A percentile compares a stretch with the other conserved stretches of the same genome.
Conservation (phyloP, 768 basidiomycete genomes). For the Kwoniella shandongensis region DNA sequence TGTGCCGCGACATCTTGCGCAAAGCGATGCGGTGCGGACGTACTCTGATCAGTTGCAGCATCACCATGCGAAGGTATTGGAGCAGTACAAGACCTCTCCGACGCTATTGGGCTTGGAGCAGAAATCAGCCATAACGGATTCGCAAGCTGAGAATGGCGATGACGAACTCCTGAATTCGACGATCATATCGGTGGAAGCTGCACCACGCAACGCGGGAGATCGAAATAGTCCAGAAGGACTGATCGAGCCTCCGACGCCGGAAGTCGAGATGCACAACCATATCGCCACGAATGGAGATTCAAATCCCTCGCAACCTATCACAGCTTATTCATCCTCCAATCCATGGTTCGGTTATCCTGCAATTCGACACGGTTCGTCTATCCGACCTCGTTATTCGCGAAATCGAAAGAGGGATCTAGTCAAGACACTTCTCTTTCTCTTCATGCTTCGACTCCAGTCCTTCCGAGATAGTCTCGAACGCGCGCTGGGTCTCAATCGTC, state of each 20-base stretch:
- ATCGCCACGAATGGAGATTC: background rate
- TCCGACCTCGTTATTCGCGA: constrained; percentile 42
- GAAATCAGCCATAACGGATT: no score
- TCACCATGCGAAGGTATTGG: constrained; percentile 43
- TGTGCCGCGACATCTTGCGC: constrained; percentile 1
- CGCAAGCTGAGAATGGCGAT: no score
- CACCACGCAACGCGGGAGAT: background rate
- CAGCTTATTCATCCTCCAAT: constrained; percentile 31
- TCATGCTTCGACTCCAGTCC: constrained; percentile 44
- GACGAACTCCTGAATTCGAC: no score
- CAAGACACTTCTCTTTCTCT: constrained; percentile 50
- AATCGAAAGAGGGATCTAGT: constrained; percentile 50
- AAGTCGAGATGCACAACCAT: background rate
- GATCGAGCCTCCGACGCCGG: background rate
- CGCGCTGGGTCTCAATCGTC: constrained; percentile 22
- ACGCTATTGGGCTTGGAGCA: no score
- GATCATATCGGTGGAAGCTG: no score
- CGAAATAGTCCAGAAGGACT: background rate
- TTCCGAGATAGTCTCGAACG: constrained; percentile 37
- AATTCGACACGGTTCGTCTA: constrained; percentile 13
- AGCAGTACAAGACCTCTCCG: constrained; percentile 11
- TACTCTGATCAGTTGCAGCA: constrained; percentile 44
- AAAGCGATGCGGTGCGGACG: constrained; percentile 22
- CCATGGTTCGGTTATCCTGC: constrained; percentile 53
- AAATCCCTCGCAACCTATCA: background rate